Conservation (phyloP, 2,329 filamentous ascomycete genomes). For the Aspergillus sp. region DNA sequence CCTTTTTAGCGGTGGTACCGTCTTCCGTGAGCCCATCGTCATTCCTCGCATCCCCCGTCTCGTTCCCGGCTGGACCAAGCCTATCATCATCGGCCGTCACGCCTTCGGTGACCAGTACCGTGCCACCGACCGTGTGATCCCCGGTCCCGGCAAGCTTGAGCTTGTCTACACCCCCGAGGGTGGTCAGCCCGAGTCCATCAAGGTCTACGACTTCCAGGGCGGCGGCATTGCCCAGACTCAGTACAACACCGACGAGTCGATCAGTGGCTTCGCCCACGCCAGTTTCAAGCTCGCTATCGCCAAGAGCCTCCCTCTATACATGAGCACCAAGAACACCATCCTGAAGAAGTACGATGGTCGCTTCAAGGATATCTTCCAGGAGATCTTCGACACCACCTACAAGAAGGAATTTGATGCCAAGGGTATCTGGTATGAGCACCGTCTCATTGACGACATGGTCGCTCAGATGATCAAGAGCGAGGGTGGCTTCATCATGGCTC, state of each 20-base stretch:
- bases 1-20: slow-evolving; percentile 70
- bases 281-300: slow-evolving; percentile 92
- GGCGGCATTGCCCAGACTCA: slow-evolving; percentile 89
- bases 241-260: slow-evolving; percentile 98
- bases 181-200: slow-evolving; percentile 77
- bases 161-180: slow-evolving; percentile 89
- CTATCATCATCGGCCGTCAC: slow-evolving; percentile 98
- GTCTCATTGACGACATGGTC: slow-evolving; percentile 99
- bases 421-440: slow-evolving; percentile 98
- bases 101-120: slow-evolving; percentile 99
- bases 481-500: slow-evolving; percentile 93
- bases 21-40: slow-evolving; percentile 98
- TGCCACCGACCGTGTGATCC: slow-evolving; percentile 85
- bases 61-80: slow-evolving; percentile 96
- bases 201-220: slow-evolving; percentile 86
- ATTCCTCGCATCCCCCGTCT: slow-evolving; percentile 90
- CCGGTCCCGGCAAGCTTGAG: slow-evolving; percentile 81
- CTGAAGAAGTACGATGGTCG: slow-evolving; percentile 97
- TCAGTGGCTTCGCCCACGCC: slow-evolving; percentile 90
- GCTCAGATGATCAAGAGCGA: slow-evolving; percentile 99
- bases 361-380: slow-evolving; percentile 99
- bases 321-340: slow-evolving; percentile 99
- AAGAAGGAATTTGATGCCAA: slow-evolving; percentile 85
- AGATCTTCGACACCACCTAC: slow-evolving; percentile 87
- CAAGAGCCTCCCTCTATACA: slow-evolving; percentile 91